phyloP scores from a whole-genome alignment of 164 flowering plant genomes.

The Tetrastigma voinierianum region DNA sequence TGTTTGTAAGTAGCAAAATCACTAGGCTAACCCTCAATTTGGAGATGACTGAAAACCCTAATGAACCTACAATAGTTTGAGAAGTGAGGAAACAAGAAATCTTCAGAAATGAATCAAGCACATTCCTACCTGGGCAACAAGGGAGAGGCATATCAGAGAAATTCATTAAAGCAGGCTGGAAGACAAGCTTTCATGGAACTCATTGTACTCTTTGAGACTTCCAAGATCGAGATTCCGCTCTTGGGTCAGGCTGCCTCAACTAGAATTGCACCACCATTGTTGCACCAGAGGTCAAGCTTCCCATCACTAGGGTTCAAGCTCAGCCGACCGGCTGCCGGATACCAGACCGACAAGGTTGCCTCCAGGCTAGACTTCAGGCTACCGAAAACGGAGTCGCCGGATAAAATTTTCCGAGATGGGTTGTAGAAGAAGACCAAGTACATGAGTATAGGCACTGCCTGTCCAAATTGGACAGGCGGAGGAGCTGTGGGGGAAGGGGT shows the following conservation, averaged over 20 bases:
- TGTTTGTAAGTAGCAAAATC: no score
- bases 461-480: slow-evolving; percentile 47
- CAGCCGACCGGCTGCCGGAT: slow-evolving; percentile 52
- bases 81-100: not conserved
- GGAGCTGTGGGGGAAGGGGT: slow-evolving; percentile 22
- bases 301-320: slow-evolving; percentile 22
- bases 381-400: slow-evolving; percentile 21
- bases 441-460: slow-evolving; percentile 54
- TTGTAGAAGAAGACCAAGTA: slow-evolving; percentile 52
- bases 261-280: slow-evolving; percentile 47
- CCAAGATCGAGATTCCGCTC: slow-evolving; percentile 48
- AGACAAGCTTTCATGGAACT: slow-evolving; percentile 43
- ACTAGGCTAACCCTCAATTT: no score
- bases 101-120: not conserved
- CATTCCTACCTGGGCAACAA: slow-evolving; percentile 51
- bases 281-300: slow-evolving; percentile 48
- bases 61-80: no score
- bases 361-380: slow-evolving; percentile 41
- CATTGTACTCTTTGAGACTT: slow-evolving; percentile 42
- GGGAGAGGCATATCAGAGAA: slow-evolving; percentile 46
- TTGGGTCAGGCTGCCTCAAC: slow-evolving; percentile 40
- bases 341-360: slow-evolving; percentile 40
- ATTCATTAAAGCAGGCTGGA: slow-evolving; percentile 37
- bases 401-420: slow-evolving; percentile 11
- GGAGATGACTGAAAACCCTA: no score